Percentiles rank a stretch among this genome's conserved stretches.
Evolutionary conservation across 2,329 filamentous ascomycete genomes (phyloP).

Genomic region (Aureobasidium lini): DNA sequence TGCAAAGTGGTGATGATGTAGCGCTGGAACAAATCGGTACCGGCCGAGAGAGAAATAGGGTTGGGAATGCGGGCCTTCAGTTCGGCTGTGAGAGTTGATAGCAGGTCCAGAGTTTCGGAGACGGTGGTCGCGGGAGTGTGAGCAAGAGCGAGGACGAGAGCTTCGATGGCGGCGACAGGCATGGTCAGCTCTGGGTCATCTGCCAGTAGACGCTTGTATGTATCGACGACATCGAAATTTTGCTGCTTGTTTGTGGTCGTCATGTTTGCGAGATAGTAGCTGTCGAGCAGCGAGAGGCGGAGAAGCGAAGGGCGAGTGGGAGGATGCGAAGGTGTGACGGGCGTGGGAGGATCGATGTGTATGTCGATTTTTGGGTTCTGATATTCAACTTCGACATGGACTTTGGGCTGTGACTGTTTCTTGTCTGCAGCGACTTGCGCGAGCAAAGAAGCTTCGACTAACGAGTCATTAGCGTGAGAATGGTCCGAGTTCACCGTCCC

Average conservation of each 20-base stretch:
- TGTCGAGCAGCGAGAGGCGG: constrained; percentile 7
- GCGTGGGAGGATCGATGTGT: neutral
- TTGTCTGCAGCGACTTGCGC: neutral
- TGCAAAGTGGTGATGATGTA: constrained; percentile 74
- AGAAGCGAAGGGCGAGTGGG: neutral
- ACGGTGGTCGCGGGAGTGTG: constrained; percentile 76
- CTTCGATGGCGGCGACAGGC: constrained; percentile 89
- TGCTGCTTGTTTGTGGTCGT: neutral
- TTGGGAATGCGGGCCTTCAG: constrained; percentile 77
- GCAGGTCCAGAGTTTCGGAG: constrained; percentile 83
- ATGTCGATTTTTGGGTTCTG: neutral
- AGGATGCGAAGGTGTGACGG: neutral
- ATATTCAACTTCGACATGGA: neutral
- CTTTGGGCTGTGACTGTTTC: constrained; percentile 4
- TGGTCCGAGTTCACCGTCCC: neutral
- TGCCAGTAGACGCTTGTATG: constrained; percentile 56
- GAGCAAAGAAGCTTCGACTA: neutral
- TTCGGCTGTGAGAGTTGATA: constrained; percentile 67
- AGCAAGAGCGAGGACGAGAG: constrained; percentile 78
- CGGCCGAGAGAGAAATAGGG: constrained; percentile 84
- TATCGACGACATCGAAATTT: constrained; percentile 51
- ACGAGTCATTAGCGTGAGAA: neutral
- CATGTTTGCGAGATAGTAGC: constrained; percentile 3
- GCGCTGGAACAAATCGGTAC: constrained; percentile 90
- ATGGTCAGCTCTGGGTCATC: constrained; percentile 83